Evolutionary conservation across 257 asterid genomes (phyloP).

Genomic region (Phtheirospermum japonicum): DNA sequence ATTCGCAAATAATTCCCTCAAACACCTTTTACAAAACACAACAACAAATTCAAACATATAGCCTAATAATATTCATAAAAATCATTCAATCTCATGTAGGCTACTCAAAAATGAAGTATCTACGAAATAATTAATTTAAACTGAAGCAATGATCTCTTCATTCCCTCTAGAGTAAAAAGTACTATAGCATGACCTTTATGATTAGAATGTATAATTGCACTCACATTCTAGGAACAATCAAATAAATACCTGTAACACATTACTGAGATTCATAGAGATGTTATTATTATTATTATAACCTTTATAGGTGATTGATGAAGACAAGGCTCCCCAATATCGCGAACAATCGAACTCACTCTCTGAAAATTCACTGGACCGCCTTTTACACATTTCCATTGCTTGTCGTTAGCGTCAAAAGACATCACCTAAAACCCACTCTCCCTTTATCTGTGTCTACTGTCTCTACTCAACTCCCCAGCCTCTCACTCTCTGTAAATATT

Average conservation of each 20-base stretch:
- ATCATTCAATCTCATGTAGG: slow-evolving; percentile 2
- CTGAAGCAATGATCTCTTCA: neutral
- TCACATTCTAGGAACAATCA: slow-evolving; percentile 4
- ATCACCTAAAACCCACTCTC: slow-evolving; percentile 44
- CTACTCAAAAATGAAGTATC: neutral
- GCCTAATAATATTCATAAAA: neutral
- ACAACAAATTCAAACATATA: neutral
- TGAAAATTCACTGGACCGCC: slow-evolving; percentile 71
- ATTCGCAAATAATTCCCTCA: neutral
- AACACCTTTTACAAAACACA: neutral
- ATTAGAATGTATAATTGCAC: neutral
- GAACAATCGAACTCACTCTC: slow-evolving; percentile 78
- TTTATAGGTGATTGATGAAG: slow-evolving; percentile 83
- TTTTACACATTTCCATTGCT: slow-evolving; percentile 89
- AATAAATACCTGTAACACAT: neutral
- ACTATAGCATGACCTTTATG: neutral
- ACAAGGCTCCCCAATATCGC: slow-evolving; percentile 96
- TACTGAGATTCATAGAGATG: no score
- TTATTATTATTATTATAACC: no score
- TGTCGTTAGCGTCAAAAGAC: slow-evolving; percentile 73
- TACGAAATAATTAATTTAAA: no score
- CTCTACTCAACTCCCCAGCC: slow-evolving; percentile 24
- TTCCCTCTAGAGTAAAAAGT: neutral
- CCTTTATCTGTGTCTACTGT: slow-evolving; percentile 5
- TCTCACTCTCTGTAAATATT: slow-evolving; percentile 29